Base-by-base conservation (phyloP, 1,284 basidiomycete genomes). In the Thecaphora thlaspeos region DNA sequence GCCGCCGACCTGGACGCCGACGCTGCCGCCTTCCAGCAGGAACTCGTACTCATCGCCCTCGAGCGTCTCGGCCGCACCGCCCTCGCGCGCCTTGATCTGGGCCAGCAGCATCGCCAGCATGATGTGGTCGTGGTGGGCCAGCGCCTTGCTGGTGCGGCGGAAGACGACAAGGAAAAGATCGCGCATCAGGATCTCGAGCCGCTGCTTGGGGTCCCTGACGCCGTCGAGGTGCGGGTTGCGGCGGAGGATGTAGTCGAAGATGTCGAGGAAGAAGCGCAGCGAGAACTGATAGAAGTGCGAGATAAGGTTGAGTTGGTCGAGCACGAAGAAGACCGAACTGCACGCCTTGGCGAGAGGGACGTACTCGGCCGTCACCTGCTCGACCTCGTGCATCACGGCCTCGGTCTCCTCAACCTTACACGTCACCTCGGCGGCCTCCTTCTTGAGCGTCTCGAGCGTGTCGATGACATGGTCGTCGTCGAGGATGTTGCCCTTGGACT, bases 231-330 rank as follows among this genome's bases (percentile, higher is more conserved):
- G 88, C 9, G 92, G 91, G 77, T 97, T 97, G 70, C 89, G 87
- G 61, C 88, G 87, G 9, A 98, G 84, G 51, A 97, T 86, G 68
- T 88, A 90, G 81, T 97, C 91, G 80, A 99, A 98, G 70, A 98
- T 94, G 77, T 96, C 92, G 58, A 97, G 85, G 87, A 98, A 99
- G 83, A 95, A 97, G 39, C 85, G 87, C 46, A 99, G 84, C 1
- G 94, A 97, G 83, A 98, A 99, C 78, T 97, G 91, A 78, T 99
- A 99, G 82, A 98, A 98, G 80, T 97, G 94, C 75, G 95, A 91
- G 80, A 97, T 86, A 47, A 89, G 83, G 71, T 91, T 88, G 45
- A 98, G 84, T 75, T 96, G 93, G 75, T 97, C 93, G 61, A 99
- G 83, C 50, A 95, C 88, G 80, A 99, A 99, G 84, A 93, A 99